Percentiles rank a stretch among this genome's conserved stretches.
Evolutionary conservation across 495 filamentous ascomycete genomes (phyloP).

Genomic region (Talaromyces trachyspermus): DNA sequence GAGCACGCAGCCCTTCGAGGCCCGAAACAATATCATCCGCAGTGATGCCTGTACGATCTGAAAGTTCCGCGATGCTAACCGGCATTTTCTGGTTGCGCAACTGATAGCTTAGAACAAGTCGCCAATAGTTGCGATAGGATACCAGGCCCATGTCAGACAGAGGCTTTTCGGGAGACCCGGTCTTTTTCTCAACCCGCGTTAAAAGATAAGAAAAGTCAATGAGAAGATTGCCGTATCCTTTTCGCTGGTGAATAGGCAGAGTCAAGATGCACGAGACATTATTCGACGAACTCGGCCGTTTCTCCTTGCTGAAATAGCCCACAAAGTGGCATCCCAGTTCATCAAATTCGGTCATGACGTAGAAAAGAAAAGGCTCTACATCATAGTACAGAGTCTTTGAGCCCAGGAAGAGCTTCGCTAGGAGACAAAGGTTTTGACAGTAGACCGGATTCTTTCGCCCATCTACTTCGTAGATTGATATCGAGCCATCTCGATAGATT

Average conservation of each 20-base stretch:
- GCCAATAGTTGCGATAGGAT: conserved; percentile 96
- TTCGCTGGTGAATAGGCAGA: conserved; percentile 89
- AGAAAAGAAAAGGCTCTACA: conserved; percentile 96
- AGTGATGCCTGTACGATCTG: conserved; percentile 88
- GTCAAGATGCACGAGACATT: conserved; percentile 98
- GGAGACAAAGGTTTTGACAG: conserved; percentile 92
- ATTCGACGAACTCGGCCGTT: conserved; percentile 87
- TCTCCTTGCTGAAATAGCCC: conserved; percentile 98
- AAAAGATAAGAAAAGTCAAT: conserved; percentile 98
- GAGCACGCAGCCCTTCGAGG: conserved; percentile 76
- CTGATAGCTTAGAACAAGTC: conserved; percentile 77
- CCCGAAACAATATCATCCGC: conserved; percentile 93
- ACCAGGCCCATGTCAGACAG: conserved; percentile 96
- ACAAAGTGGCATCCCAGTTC: conserved; percentile 94
- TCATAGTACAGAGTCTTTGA: conserved; percentile 99
- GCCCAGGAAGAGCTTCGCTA: conserved; percentile 92
- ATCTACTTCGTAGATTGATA: conserved; percentile 96
- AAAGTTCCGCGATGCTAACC: conserved; percentile 71
- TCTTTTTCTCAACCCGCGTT: conserved; percentile 87
- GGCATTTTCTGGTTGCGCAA: conserved; percentile 57
- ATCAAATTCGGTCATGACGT: conserved; percentile 95
- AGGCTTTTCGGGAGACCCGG: conserved; percentile 93
- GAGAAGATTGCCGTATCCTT: conserved; percentile 91
- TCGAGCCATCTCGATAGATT: conserved; percentile 89
- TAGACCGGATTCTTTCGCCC: conserved; percentile 95